Conservation (phyloP, 306 rosid species). For the Chamaecrista fasciculata region DNA sequence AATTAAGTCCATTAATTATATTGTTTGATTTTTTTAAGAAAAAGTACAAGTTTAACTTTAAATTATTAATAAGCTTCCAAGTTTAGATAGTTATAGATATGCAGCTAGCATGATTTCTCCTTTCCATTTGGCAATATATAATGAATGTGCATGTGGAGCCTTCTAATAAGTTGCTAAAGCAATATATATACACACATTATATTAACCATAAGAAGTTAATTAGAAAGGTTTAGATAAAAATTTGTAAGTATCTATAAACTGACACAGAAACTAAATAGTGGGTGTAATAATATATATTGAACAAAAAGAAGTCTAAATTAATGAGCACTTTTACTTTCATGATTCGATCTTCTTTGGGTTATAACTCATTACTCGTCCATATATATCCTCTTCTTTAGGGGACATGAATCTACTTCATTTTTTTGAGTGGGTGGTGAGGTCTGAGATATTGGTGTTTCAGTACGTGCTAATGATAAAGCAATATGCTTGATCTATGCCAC, state of each 20-base stretch:
- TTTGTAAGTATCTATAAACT: no score
- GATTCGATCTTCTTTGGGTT: not conserved
- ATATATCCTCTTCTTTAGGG: not conserved
- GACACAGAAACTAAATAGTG: no score
- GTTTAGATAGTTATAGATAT: not conserved
- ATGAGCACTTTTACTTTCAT: not conserved
- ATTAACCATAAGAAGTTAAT: no score
- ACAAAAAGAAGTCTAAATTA: no score
- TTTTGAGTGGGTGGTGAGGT: slow-evolving; percentile 26
- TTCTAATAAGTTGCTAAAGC: no score
- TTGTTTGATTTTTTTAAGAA: no score
- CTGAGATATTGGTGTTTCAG: slow-evolving; percentile 21
- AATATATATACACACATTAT: no score
- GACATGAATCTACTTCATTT: not conserved
- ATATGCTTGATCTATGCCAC: slow-evolving; percentile 23
- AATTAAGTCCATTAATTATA: not conserved
- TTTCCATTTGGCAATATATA: not conserved
- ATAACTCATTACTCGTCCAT: no score
- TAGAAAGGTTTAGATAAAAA: no score
- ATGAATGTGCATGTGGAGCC: no score
- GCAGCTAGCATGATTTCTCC: not conserved
- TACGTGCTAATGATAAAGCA: slow-evolving; percentile 27
- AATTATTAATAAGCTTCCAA: not conserved
- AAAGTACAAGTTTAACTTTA: not conserved
- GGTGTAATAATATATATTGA: no score